Percentiles rank a stretch among this genome's conserved stretches.
Conservation (phyloP, 176 grass and related monocot genomes). For the Phyllostachys edulis region DNA sequence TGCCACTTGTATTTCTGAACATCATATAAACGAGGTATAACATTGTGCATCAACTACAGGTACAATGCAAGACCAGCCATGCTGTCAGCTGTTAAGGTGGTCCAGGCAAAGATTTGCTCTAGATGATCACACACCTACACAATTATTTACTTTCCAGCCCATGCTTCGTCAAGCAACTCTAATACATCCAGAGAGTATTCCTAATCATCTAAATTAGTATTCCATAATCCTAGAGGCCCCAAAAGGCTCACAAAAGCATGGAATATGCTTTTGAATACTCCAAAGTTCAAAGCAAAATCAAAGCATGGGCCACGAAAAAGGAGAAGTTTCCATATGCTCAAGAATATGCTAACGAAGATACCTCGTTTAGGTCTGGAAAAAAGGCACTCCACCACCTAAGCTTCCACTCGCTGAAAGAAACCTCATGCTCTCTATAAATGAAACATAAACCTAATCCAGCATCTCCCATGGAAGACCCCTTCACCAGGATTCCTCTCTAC, state of each 20-base stretch:
- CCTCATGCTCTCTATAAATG: constrained; percentile 40
- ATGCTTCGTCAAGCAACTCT: constrained; percentile 45
- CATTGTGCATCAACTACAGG: neutral
- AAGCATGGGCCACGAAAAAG: constrained; percentile 25
- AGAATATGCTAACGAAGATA: constrained; percentile 60
- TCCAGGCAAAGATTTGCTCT: neutral
- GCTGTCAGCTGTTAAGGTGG: neutral
- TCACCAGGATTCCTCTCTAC: constrained; percentile 14
- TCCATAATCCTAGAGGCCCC: neutral
- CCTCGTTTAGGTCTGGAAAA: constrained; percentile 25
- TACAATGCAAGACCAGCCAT: neutral
- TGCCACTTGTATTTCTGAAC: no score
- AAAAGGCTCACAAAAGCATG: constrained; percentile 20
- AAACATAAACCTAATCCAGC: neutral
- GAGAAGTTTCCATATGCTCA: constrained; percentile 33
- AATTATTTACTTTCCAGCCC: constrained; percentile 33
- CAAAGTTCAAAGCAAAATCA: constrained; percentile 33
- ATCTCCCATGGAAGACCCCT: constrained; percentile 44
- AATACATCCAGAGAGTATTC: neutral
- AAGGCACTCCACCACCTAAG: constrained; percentile 39
- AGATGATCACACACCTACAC: neutral
- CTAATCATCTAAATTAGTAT: constrained; percentile 1
- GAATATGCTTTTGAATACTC: constrained; percentile 52
- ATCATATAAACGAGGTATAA: neutral
- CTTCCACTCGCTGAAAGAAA: constrained; percentile 41